Evolutionary conservation across 495 filamentous ascomycete genomes (phyloP).

Genomic region (Penicillium canariense): DNA sequence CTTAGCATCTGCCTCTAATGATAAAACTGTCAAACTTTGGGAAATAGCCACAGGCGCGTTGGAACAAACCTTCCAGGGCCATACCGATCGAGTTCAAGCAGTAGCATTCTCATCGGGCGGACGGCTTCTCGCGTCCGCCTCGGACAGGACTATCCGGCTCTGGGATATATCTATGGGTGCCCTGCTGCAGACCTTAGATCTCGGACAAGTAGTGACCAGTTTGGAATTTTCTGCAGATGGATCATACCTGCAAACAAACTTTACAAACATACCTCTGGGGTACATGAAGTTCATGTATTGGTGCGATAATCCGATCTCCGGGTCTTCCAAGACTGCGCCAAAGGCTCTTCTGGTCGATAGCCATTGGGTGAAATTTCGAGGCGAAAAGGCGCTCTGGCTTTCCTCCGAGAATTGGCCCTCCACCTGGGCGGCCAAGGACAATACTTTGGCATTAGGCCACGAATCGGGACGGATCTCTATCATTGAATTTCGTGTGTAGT

Average conservation of each 20-base stretch:
- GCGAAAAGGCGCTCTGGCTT: neutral
- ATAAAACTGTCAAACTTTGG: constrained; percentile 35
- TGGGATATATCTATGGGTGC: constrained; percentile 28
- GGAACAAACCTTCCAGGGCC: constrained; percentile 23
- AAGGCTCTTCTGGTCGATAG: neutral
- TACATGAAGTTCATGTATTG: too few relatives aligned
- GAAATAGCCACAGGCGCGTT: constrained; percentile 18
- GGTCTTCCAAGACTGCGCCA: neutral
- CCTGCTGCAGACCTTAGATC: constrained; percentile 16
- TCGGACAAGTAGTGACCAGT: neutral
- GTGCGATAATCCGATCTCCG: neutral
- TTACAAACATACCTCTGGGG: too few relatives aligned
- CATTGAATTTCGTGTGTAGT: neutral
- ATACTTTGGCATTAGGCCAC: neutral
- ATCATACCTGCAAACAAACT: neutral
- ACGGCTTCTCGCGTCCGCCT: constrained; percentile 28
- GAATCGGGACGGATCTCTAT: neutral
- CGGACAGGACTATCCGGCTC: constrained; percentile 27
- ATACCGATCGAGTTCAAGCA: constrained; percentile 12
- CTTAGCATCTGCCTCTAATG: constrained; percentile 26
- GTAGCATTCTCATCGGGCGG: constrained; percentile 25
- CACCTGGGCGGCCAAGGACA: neutral
- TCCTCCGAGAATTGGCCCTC: neutral
- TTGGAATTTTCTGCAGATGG: neutral
- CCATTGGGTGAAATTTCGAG: neutral